Base-by-base conservation (phyloP, 2,329 filamentous ascomycete species). In the Colletotrichum tofieldiae region DNA sequence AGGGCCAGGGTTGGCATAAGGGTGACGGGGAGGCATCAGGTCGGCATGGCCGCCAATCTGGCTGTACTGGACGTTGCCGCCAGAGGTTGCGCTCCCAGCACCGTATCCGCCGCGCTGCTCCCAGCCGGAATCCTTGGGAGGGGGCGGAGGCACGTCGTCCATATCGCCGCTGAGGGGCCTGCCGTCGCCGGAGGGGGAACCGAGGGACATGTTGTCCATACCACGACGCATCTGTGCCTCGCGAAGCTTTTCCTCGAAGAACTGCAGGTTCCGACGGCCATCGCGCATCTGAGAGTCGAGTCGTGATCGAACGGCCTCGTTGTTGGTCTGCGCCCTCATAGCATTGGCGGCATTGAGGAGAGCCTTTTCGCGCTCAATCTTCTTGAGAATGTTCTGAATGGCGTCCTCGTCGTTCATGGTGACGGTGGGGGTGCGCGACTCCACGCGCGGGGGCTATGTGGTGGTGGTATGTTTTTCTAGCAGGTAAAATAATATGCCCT, bases 281-380 rank as follows among this genome's bases (percentile, higher is more conserved):
- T 98, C 96, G 81, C 95, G 93, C 84, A 99, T 97, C 84, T 98
- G 95, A 75, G 92, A 93, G 81, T 98, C 96, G 82, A 98, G 91
- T 79, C 94, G 91, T 78, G 95, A 95, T 80, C 95, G 93, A 75
- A 98, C 96, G 74, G 92, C 90, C 77, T 95, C 93, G 84, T 99
- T 99, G 86, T 94, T 94, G 77, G 96, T 98, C 83, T 96, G 95
- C 84, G 95, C 93, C 84, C 95, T 93, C 95, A 99, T 98, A 78
- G 93, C 91, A 84, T 94, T 96, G 77, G 96, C 96, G 79, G 94
- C 96, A 83, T 93, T 93, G 87, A 99, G 96, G 80, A 98, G 92
- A 79, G 93, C 93, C 88, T 95, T 96, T 85, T 99, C 96, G 82
- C 96, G 92, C 88, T 98, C 94, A 84, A 99, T 98, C 93, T 99